These are phyloP conservation scores for Aspergillus cristatus DNA, from an alignment of 495 filamentous ascomycete genomes.

Conservation along the genomic window DNA sequence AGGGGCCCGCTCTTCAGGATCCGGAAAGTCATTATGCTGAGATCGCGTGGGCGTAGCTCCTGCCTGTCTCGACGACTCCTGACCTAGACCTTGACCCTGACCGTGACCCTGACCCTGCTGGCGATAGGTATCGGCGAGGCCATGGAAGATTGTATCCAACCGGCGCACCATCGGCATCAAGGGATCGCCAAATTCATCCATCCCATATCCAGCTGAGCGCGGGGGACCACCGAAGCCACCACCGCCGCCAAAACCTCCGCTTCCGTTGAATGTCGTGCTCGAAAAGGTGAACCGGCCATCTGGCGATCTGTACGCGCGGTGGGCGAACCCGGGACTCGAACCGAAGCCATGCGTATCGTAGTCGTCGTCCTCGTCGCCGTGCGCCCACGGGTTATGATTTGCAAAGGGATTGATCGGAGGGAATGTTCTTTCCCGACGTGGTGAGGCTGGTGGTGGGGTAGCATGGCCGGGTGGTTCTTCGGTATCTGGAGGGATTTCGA, in stretches of 20 bases:
- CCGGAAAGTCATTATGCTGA: neutral
- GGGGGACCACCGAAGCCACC: slow-evolving; percentile 12
- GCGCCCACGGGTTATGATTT: slow-evolving; percentile 31
- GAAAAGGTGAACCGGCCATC: slow-evolving; percentile 32
- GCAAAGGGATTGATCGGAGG: slow-evolving; percentile 16
- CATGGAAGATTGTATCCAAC: slow-evolving; percentile 24
- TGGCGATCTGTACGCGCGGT: slow-evolving; percentile 39
- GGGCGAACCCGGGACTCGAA: slow-evolving; percentile 22
- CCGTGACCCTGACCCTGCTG: slow-evolving; percentile 2
- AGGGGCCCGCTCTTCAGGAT: neutral
- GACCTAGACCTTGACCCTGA: too few relatives aligned
- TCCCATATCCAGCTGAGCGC: slow-evolving; percentile 8
- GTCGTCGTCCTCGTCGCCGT: slow-evolving; percentile 15
- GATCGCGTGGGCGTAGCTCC: too few relatives aligned
- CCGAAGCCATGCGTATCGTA: neutral
- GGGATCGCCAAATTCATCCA: slow-evolving; percentile 10
- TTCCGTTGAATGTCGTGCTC: slow-evolving; percentile 20
- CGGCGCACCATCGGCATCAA: slow-evolving; percentile 23
- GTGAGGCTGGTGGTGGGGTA: slow-evolving; percentile 6
- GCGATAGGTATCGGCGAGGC: slow-evolving; percentile 18
- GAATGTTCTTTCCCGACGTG: slow-evolving; percentile 2
- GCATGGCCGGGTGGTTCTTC: slow-evolving; percentile 8
- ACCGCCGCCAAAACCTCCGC: too few relatives aligned
- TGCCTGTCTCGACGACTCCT: too few relatives aligned
- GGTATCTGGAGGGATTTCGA: slow-evolving; percentile 29